phyloP scores from a whole-genome alignment of 23 red algal species.

The Gracilaria vermiculophylla region DNA sequence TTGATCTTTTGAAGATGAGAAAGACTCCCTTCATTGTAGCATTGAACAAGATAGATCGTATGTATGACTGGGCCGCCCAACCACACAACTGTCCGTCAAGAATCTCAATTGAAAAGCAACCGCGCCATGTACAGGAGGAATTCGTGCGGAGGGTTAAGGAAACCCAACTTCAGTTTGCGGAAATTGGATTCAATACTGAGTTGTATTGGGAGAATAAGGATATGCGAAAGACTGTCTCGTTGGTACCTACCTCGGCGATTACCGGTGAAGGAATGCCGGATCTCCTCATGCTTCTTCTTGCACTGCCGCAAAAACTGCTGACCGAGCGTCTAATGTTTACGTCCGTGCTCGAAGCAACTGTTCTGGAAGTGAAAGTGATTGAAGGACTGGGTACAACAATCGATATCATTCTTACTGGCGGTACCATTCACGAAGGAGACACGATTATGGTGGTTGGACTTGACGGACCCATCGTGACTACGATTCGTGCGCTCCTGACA shows the following conservation, averaged over 20 bases:
- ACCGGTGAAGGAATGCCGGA: slow-evolving; percentile 98
- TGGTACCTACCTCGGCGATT: slow-evolving; percentile 95
- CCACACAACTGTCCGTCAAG: slow-evolving; percentile 67
- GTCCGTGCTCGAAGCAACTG: slow-evolving; percentile 79
- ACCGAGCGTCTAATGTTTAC: slow-evolving; percentile 85
- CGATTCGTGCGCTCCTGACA: slow-evolving; percentile 93
- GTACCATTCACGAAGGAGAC: slow-evolving; percentile 85
- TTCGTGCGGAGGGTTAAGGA: slow-evolving; percentile 74
- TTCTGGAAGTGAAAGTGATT: slow-evolving; percentile 97
- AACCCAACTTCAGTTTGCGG: slow-evolving; percentile 88
- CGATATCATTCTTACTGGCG: slow-evolving; percentile 92
- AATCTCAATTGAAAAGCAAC: slow-evolving; percentile 66
- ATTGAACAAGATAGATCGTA: slow-evolving; percentile 98
- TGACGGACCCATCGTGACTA: slow-evolving; percentile 93
- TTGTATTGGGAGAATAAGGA: slow-evolving; percentile 98
- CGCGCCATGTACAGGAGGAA: slow-evolving; percentile 70
- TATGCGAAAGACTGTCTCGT: slow-evolving; percentile 74
- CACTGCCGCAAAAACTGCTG: slow-evolving; percentile 88
- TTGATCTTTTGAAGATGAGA: slow-evolving; percentile 85
- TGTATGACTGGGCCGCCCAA: slow-evolving; percentile 89
- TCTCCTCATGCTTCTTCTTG: slow-evolving; percentile 87
- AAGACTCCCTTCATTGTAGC: slow-evolving; percentile 98
- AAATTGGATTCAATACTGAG: slow-evolving; percentile 95
- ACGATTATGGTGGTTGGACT: slow-evolving; percentile 97
- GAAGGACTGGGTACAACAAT: slow-evolving; percentile 98